These are phyloP conservation scores for Bombardia bombarda DNA, from an alignment of 495 filamentous ascomycete species.

Conservation along the genomic window DNA sequence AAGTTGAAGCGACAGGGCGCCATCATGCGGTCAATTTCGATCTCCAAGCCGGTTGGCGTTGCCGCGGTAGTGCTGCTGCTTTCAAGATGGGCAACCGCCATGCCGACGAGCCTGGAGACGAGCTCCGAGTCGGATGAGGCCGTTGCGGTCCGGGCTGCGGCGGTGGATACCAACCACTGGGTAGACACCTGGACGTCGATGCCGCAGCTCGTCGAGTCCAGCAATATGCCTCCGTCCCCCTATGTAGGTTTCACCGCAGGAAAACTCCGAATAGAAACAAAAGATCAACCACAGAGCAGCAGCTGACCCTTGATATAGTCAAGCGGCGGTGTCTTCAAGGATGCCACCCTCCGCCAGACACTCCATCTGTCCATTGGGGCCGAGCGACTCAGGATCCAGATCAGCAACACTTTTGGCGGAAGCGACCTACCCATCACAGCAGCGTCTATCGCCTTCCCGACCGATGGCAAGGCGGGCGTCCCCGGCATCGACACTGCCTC, in stretches of 20 bases:
- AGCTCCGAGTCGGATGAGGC: not conserved
- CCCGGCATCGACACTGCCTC: constrained; percentile 43
- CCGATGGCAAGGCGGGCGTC: constrained; percentile 41
- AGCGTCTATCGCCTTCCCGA: constrained; percentile 49
- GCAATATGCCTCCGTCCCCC: constrained; percentile 51
- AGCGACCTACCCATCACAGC: constrained; percentile 53
- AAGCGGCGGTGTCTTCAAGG: constrained; percentile 26
- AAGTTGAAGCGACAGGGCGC: too few relatives aligned
- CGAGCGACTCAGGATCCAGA: constrained; percentile 49
- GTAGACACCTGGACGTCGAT: constrained; percentile 59
- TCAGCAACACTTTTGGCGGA: constrained; percentile 61
- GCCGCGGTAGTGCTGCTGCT: constrained; percentile 1
- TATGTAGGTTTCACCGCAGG: constrained; percentile 38
- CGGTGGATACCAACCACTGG: constrained; percentile 41
- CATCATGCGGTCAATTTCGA: too few relatives aligned
- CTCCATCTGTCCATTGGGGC: constrained; percentile 50
- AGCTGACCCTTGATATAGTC: constrained; percentile 1
- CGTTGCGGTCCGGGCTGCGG: not conserved
- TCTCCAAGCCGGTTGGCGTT: constrained; percentile 1
- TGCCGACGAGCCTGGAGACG: not conserved
- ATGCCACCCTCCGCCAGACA: constrained; percentile 62
- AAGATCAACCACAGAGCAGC: not conserved
- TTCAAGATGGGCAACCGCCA: constrained; percentile 2
- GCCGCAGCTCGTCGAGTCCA: constrained; percentile 57
- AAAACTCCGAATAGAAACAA: not conserved